These are phyloP conservation scores for Geotrichum australiense DNA, from an alignment of 1,139 yeast species.

Conservation along the genomic window DNA sequence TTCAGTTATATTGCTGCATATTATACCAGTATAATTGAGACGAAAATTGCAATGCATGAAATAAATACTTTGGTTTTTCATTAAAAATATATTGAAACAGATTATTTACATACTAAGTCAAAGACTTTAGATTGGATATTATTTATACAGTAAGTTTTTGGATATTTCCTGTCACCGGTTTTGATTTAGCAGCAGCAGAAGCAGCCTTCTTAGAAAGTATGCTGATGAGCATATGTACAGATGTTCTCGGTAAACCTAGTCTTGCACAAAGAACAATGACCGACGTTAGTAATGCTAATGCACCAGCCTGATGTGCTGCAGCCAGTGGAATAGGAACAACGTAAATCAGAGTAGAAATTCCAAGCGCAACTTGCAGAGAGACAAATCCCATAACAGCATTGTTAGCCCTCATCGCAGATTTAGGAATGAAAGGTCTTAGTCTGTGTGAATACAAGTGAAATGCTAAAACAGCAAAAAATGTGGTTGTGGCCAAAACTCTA, in stretches of 20 bases:
- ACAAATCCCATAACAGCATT: slow-evolving; percentile 76
- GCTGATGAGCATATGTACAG: slow-evolving; percentile 16
- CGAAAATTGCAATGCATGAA: too few species aligned
- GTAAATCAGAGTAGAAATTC: slow-evolving; percentile 77
- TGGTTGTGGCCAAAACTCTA: slow-evolving; percentile 74
- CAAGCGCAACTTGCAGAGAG: slow-evolving; percentile 73
- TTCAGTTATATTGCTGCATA: too few species aligned
- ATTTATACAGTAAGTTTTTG: too few species aligned
- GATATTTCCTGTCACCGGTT: too few species aligned
- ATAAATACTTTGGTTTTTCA: too few species aligned
- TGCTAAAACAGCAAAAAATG: slow-evolving; percentile 66
- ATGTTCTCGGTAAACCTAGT: slow-evolving; percentile 58
- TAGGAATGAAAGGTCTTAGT: slow-evolving; percentile 51
- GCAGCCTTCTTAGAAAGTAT: slow-evolving; percentile 17
- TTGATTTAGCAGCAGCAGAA: slow-evolving; percentile 8
- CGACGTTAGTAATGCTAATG: slow-evolving; percentile 77
- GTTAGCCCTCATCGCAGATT: slow-evolving; percentile 47
- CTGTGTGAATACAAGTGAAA: slow-evolving; percentile 53
- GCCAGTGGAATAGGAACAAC: slow-evolving; percentile 91
- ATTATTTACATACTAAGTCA: too few species aligned
- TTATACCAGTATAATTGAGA: too few species aligned
- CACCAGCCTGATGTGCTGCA: slow-evolving; percentile 96
- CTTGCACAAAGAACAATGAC: slow-evolving; percentile 63
- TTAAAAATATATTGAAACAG: too few species aligned
- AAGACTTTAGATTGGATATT: too few species aligned